Evolutionary conservation across 2,329 filamentous ascomycete species (phyloP).

Genomic region (Fusarium mexicanum): DNA sequence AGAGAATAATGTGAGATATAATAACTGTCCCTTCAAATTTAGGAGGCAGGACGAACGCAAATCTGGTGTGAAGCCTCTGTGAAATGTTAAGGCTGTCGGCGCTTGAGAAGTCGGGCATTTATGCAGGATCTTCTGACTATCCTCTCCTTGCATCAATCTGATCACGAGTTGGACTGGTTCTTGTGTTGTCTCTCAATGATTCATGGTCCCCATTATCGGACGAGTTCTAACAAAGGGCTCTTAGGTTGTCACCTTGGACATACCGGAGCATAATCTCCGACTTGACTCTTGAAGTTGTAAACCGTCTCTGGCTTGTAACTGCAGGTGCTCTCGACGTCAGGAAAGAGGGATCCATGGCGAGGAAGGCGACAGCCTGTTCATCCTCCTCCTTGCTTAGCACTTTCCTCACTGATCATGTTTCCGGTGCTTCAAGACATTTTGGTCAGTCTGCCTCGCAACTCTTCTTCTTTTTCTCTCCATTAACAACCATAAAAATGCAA

Average conservation of each 20-base stretch:
- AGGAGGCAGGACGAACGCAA: rapidly evolving
- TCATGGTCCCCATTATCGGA: too few relatives aligned
- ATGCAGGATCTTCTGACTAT: not conserved
- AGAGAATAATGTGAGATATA: too few relatives aligned
- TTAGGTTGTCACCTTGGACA: not conserved
- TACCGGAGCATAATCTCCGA: not conserved
- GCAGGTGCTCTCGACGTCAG: not conserved
- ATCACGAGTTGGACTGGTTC: rapidly evolving
- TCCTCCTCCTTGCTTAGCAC: too few relatives aligned
- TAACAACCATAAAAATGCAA: not conserved
- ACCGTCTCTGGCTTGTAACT: not conserved
- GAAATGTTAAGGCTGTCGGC: not conserved
- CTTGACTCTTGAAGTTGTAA: not conserved
- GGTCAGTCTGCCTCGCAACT: not conserved
- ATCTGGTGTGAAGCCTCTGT: too few relatives aligned
- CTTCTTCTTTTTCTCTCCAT: not conserved
- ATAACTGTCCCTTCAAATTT: too few relatives aligned
- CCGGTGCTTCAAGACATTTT: not conserved
- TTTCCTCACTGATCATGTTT: not conserved
- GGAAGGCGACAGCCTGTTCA: not conserved
- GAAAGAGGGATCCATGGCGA: not conserved
- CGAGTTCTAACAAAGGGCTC: not conserved
- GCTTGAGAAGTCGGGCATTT: not conserved
- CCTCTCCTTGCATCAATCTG: not conserved
- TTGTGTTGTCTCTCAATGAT: too few relatives aligned